Evolutionary conservation across 306 rosid genomes (phyloP), one percentile per base, ranked within the genome.

Genomic region (Macrotyloma uniflorum): DNA sequence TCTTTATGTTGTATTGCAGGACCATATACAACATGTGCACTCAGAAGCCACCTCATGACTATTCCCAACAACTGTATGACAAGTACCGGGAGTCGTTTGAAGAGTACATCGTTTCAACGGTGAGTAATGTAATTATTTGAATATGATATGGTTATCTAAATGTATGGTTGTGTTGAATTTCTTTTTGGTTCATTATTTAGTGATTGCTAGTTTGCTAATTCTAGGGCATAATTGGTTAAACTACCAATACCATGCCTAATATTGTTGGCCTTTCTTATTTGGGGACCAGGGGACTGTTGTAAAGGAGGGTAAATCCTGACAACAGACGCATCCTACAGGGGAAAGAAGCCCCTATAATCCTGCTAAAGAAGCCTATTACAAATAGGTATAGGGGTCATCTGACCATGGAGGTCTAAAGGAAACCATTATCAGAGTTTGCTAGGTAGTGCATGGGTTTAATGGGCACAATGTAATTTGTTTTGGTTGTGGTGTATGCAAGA

Each of bases 1-100:
- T 84, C 81, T 81, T 83, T 84, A 43, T 77, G 47, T 82, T 51
- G 12, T 30, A 16, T 76, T 73, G 80, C 84, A 91, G 96, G 80
- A 89, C 93, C 50, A 89, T 91, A 82, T 91, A 89, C 33, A 89
- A 89, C 59, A 91, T 91, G 96, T 91, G 96, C 70, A 91, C 96
- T 4, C 96, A 91, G 23, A 91, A 91, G 87, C 89, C 91, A 49
- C 96, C 96, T 15, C 87, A 87, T 75, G 96, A 89, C 72, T 89
- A 86, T 79, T 91, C 93, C 32, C 96, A 91, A 72, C 91, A 89
- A 43, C 79, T 91, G 49, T 91, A 91, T 81, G 96, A 89, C 80
- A 91, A 87, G 78, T 91, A 91, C 45, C 76, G 50, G 51, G 94
- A 89, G 57, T 80, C 90, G 10, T 89, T 91, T 76, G 89, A 86